These are phyloP conservation scores for Cyclostephanos tholiformis DNA, from an alignment of 108 stramenopile genomes.

Conservation along the genomic window DNA sequence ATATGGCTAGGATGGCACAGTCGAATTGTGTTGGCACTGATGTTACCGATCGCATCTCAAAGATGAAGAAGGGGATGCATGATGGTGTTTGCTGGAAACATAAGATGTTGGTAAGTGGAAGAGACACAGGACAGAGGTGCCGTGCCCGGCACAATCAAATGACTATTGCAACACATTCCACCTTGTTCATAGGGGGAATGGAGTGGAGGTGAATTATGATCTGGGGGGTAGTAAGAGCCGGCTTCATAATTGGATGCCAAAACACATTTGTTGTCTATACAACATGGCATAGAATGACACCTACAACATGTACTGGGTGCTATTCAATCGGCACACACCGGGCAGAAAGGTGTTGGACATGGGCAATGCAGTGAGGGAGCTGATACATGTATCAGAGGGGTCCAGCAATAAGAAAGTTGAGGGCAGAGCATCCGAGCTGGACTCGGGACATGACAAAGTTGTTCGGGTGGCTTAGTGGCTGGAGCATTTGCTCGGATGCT, in stretches of 20 bases:
- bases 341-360: neutral
- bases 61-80: no score
- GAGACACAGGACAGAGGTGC: no score
- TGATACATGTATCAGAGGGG: no score
- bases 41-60: neutral
- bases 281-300: constrained; percentile 4
- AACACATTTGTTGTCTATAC: neutral
- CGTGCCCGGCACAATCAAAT: neutral
- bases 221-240: neutral
- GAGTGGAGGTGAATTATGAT: neutral
- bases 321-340: neutral
- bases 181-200: constrained; percentile 3
- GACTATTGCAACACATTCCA: constrained; percentile 8
- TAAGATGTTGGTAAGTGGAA: neutral
- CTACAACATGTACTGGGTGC: neutral
- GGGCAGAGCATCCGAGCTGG: no score
- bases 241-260: neutral
- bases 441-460: no score
- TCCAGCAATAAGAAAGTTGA: no score
- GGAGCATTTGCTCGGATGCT: no score
- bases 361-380: neutral
- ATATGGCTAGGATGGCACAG: constrained; percentile 15
- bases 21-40: neutral
- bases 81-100: neutral
- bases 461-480: no score